Evolutionary conservation across 495 filamentous ascomycete species (phyloP), one percentile per base, ranked within the genome.

Genomic region (Choiromyces venosus): DNA sequence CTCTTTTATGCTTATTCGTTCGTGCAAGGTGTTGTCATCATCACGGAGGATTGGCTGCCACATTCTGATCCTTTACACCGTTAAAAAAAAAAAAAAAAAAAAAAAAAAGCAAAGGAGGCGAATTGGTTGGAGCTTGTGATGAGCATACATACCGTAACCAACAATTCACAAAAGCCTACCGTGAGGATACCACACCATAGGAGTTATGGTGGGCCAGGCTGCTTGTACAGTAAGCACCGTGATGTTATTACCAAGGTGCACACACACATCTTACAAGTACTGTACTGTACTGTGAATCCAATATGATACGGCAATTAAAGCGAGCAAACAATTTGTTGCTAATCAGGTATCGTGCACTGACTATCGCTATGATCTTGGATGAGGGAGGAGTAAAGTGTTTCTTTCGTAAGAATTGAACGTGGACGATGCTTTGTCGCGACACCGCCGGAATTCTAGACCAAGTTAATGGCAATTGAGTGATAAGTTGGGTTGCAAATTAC

Each of bases 361-460:
- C 46, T 25, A 25, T 56, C n/a, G n/a, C 46, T 4, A 25, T 56
- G 46, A 56, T 56, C 46, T 56, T 25, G 46, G 2, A 25, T 25
- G 46, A 25, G 8, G 46, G 46, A 10, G 66, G 12, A 29, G 67
- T 37, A 37, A 69, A 69, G 37, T 61, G 70, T 67, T 74, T 68
- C 68, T 67, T 52, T 44, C 44, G 18, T 18, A 46, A 40, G 35
- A 40, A 70, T 37, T 69, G 72, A 68, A 74, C 74, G 64, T 71
- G 73, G 74, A 44, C 67, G 70, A 40, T 36, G 56, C 14, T 74
- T 67, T 74, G 67, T 76, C 74, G 64, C 74, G 12, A 16, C 52
- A n/a, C 52, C 52, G 4, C 52, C 52, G 52, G 52, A 21, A 61
- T 14, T 29, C 52, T 29, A 25, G 52, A 25, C 25, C 14, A 10